A percentile compares a stretch with the other conserved stretches of the same genome.
phyloP scores from a whole-genome alignment of 2,329 filamentous ascomycete genomes.

The Emydomyces testavorans region DNA sequence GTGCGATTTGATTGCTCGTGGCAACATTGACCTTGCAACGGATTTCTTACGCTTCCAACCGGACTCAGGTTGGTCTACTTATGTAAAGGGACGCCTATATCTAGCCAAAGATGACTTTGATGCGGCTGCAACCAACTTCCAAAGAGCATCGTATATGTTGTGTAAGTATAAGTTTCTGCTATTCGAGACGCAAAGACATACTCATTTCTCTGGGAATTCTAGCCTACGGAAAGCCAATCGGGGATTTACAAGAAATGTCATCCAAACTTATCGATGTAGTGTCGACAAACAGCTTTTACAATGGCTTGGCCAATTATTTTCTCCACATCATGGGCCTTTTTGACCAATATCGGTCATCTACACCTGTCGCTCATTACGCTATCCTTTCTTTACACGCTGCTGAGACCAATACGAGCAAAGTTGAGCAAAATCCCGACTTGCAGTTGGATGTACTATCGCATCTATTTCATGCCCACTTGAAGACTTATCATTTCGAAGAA shows the following conservation, averaged over 20 bases:
- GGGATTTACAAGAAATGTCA: conserved; percentile 37
- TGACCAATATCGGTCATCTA: conserved; percentile 63
- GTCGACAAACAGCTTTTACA: conserved; percentile 56
- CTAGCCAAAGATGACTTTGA: conserved; percentile 63
- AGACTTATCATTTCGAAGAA: conserved; percentile 66
- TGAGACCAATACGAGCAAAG: conserved; percentile 24
- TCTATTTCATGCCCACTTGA: conserved; percentile 69
- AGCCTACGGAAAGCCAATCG: conserved; percentile 36
- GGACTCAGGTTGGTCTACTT: conserved; percentile 50
- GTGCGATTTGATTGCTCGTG: conserved; percentile 55
- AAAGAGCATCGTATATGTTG: conserved; percentile 69
- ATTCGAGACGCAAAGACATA: background rate
- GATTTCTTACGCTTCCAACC: conserved; percentile 57
- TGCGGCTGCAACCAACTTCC: conserved; percentile 63
- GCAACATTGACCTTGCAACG: conserved; percentile 53
- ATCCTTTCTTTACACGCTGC: conserved; percentile 59
- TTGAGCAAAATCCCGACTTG: conserved; percentile 28
- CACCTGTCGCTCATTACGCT: conserved; percentile 75
- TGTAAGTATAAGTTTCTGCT: conserved; percentile 46
- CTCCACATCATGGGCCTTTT: conserved; percentile 74
- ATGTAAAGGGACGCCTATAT: conserved; percentile 71
- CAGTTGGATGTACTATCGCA: conserved; percentile 66
- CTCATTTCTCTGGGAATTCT: conserved; percentile 12
- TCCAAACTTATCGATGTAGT: conserved; percentile 60
- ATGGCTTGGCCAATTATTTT: conserved; percentile 73